These are phyloP conservation scores for Pseudogymnoascus sp. DNA, from an alignment of 2,329 filamentous ascomycete genomes.

Conservation along the genomic window DNA sequence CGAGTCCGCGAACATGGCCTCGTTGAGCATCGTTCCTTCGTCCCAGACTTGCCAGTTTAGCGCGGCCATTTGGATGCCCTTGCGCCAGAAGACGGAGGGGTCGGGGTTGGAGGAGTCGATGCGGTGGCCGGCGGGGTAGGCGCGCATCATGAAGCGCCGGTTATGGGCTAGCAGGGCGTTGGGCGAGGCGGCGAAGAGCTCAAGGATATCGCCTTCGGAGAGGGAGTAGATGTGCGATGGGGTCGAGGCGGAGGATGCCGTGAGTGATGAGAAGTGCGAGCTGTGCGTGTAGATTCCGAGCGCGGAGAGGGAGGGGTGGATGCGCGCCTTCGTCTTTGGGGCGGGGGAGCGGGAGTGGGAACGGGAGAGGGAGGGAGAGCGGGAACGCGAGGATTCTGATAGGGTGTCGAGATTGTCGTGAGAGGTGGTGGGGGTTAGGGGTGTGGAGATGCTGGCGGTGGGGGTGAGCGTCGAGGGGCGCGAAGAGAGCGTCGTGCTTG, in stretches of 20 bases:
- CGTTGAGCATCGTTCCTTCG: constrained; percentile 91
- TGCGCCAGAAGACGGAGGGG: constrained; percentile 75
- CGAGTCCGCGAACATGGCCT: constrained; percentile 79
- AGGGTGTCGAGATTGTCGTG: constrained; percentile 15
- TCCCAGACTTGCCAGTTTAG: constrained; percentile 92
- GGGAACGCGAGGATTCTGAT: constrained; percentile 22
- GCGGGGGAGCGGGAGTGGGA: constrained; percentile 20
- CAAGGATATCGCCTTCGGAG: constrained; percentile 55
- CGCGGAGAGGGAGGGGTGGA: constrained; percentile 62
- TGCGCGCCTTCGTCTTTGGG: constrained; percentile 38
- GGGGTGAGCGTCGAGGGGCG: constrained; percentile 9
- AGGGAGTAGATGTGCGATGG: constrained; percentile 61
- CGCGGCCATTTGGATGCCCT: constrained; percentile 83
- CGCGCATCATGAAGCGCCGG: constrained; percentile 70
- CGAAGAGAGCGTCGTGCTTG: constrained; percentile 6
- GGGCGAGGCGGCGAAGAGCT: constrained; percentile 46
- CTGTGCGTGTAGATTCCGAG: constrained; percentile 82
- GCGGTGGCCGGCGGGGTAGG: constrained; percentile 76
- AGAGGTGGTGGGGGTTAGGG: constrained; percentile 14
- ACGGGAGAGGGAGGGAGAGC: constrained; percentile 16
- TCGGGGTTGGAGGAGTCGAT: constrained; percentile 82
- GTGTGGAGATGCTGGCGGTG: constrained; percentile 11
- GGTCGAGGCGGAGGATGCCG: constrained; percentile 35
- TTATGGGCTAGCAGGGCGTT: constrained; percentile 71
- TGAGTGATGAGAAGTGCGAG: constrained; percentile 58